These are phyloP conservation scores for Ganoderma boninense DNA, from an alignment of 1,284 basidiomycete genomes.

Conservation along the genomic window DNA sequence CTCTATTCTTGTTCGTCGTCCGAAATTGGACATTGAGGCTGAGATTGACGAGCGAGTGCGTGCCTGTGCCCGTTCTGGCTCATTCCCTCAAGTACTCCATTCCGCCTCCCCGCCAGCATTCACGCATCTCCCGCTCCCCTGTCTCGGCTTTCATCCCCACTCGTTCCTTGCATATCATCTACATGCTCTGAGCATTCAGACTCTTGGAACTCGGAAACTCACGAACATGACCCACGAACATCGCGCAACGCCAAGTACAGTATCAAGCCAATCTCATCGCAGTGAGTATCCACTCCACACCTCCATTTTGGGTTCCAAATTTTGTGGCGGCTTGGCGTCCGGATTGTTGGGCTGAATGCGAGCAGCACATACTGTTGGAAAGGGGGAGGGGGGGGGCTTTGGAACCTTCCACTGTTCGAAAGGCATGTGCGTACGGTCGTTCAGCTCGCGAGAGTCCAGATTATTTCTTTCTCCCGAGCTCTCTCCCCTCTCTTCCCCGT, in stretches of 20 bases:
- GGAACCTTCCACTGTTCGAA: not conserved
- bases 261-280: constrained; percentile 14
- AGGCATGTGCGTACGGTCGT: not conserved
- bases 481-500: not conserved
- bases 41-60: not conserved
- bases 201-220: not conserved
- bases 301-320: not conserved
- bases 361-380: not conserved
- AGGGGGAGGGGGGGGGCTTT: not conserved
- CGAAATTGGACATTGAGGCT: not conserved
- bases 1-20: not conserved
- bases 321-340: not conserved
- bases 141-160: not conserved
- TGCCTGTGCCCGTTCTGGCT: constrained; percentile 3
- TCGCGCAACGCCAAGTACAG: constrained; percentile 4
- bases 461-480: too few relatives aligned
- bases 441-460: not conserved
- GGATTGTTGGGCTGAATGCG: too few relatives aligned
- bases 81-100: not conserved
- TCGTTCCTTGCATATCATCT: constrained; percentile 4
- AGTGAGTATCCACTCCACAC: constrained; percentile 14
- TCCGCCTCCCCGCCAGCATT: not conserved
- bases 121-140: not conserved
- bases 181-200: constrained; percentile 9
- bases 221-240: constrained; percentile 14